These are phyloP conservation scores for Glaciozyma martinii DNA, from an alignment of 768 basidiomycete genomes.

Conservation along the genomic window DNA sequence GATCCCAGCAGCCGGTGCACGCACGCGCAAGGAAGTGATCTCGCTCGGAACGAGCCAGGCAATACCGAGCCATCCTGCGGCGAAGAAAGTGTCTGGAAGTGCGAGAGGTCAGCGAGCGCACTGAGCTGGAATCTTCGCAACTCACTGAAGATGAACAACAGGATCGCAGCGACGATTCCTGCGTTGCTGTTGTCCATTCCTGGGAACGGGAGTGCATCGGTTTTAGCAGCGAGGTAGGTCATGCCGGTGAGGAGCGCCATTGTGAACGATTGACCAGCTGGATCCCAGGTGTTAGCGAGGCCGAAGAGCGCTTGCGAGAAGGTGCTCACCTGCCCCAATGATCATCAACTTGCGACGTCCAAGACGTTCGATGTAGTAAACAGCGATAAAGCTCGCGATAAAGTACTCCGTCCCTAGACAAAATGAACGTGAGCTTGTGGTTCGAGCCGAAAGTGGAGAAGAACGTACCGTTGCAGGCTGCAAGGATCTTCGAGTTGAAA, in stretches of 20 bases:
- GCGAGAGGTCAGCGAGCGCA: no score
- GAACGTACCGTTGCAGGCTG: neutral
- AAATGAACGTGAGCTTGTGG: slow-evolving; percentile 43
- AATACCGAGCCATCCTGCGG: slow-evolving; percentile 61
- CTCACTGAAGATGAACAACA: slow-evolving; percentile 52
- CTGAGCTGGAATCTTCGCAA: slow-evolving; percentile 29
- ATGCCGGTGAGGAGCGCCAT: slow-evolving; percentile 57
- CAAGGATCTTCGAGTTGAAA: neutral
- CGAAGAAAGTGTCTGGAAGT: slow-evolving; percentile 51
- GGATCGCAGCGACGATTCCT: slow-evolving; percentile 50
- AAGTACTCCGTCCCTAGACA: slow-evolving; percentile 36
- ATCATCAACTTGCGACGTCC: slow-evolving; percentile 38
- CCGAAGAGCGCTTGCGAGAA: neutral
- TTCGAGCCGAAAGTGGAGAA: neutral
- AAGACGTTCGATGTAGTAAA: slow-evolving; percentile 33
- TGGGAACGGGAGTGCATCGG: slow-evolving; percentile 18
- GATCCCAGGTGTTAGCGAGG: no score
- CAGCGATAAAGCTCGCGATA: slow-evolving; percentile 32
- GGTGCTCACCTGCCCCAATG: slow-evolving; percentile 19
- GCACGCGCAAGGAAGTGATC: slow-evolving; percentile 55
- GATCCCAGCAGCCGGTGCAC: slow-evolving; percentile 57
- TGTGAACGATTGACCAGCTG: slow-evolving; percentile 42
- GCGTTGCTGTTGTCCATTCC: slow-evolving; percentile 40
- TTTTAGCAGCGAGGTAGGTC: slow-evolving; percentile 38
- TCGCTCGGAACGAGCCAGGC: slow-evolving; percentile 68